Percentiles rank a stretch among this genome's conserved stretches.
Evolutionary conservation across 495 filamentous ascomycete species (phyloP).

Genomic region (Lasiosphaeria hispida): DNA sequence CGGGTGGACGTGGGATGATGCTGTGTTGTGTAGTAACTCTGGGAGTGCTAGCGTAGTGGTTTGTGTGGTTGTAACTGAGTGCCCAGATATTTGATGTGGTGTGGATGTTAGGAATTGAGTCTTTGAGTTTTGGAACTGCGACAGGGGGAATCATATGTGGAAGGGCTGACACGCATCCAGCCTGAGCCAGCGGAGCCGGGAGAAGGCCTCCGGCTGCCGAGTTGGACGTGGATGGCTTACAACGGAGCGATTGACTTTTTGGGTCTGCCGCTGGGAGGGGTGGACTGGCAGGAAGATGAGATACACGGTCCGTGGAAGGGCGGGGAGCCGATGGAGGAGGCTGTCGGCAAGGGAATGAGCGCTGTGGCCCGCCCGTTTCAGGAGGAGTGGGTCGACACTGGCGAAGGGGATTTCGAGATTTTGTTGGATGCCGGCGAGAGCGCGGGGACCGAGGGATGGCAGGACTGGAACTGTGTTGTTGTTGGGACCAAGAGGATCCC

Average conservation of each 20-base stretch:
- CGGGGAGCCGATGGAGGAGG: background rate
- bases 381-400: background rate
- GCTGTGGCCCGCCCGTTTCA: background rate
- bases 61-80: too few species aligned
- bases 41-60: too few species aligned
- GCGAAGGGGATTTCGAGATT: background rate
- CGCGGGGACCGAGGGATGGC: background rate
- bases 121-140: too few species aligned
- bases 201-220: slow-evolving; percentile 11
- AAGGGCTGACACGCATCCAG: too few species aligned
- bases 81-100: too few species aligned
- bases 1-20: too few species aligned
- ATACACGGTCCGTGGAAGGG: slow-evolving; percentile 1
- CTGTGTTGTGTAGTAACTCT: too few species aligned
- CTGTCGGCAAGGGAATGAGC: background rate
- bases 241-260: slow-evolving; percentile 25
- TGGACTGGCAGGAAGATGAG: slow-evolving; percentile 23
- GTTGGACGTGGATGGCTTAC: slow-evolving; percentile 35
- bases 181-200: too few species aligned
- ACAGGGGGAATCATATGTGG: too few species aligned
- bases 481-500: background rate
- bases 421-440: background rate
- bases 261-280: slow-evolving; percentile 12
- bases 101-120: too few species aligned
- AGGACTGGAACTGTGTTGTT: background rate